Conservation (phyloP, 2,329 filamentous ascomycete genomes). For the Phialocephala subalpina region DNA sequence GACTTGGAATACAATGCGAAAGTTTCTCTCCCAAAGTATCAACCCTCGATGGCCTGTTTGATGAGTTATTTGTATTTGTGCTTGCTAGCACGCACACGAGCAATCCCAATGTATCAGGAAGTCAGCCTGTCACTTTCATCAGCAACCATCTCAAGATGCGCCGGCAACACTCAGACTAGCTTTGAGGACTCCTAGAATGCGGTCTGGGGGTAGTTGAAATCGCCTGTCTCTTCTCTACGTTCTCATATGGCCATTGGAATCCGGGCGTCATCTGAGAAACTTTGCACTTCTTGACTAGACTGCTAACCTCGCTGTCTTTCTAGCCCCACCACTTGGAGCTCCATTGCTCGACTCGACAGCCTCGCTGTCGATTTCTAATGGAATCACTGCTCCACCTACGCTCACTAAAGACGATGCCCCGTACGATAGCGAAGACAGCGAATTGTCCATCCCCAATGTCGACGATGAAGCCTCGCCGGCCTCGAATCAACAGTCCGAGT, state of each 20-base stretch:
- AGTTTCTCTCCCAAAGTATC: constrained; percentile 13
- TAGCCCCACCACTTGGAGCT: constrained; percentile 65
- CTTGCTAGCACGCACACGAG: constrained; percentile 21
- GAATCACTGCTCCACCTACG: constrained; percentile 63
- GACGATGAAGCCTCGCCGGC: constrained; percentile 58
- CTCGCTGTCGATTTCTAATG: constrained; percentile 71
- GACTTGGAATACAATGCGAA: constrained; percentile 22
- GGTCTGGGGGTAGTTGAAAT: constrained; percentile 31
- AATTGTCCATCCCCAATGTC: constrained; percentile 66
- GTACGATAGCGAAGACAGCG: constrained; percentile 74
- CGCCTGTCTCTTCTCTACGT: constrained; percentile 35
- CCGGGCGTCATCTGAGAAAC: constrained; percentile 31
- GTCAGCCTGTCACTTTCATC: constrained; percentile 23
- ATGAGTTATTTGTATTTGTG: constrained; percentile 25
- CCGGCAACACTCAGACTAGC: constrained; percentile 34
- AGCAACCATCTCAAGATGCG: constrained; percentile 43
- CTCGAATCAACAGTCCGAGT: constrained; percentile 46
- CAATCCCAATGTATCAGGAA: constrained; percentile 36
- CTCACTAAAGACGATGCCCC: constrained; percentile 50
- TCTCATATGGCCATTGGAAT: constrained; percentile 30
- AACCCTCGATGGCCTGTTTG: constrained; percentile 15
- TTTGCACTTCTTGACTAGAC: constrained; percentile 32
- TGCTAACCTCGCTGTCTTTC: constrained; percentile 57
- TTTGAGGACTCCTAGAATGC: constrained; percentile 21
- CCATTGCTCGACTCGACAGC: constrained; percentile 69